Evolutionary conservation across 345 rosid genomes (phyloP), one percentile per base, ranked within the genome.

Genomic region (Populus tremula): DNA sequence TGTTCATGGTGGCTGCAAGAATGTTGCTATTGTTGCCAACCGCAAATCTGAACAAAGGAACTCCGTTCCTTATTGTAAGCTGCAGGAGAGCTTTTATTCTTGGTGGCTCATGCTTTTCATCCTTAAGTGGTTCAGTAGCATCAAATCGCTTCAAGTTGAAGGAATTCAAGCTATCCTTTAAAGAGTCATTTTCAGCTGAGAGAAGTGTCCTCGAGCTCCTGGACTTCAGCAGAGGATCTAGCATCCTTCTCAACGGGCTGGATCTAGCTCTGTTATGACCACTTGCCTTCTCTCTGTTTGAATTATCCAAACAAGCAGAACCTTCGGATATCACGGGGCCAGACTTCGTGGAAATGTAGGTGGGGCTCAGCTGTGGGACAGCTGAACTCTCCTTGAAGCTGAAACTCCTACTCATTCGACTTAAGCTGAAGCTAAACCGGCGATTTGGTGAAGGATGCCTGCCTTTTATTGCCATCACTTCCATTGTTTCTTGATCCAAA

Each of bases 381-480:
- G 86, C 35, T 76, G 89, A 81, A 76, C 87, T 87, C 59, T 93
- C 99, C 77, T 86, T 96, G 45, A 84, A 86, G 70, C 93, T 93
- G 83, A 91, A 89, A 86, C 97, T 96, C 85, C 89, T 90, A 72
- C 89, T 82, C 83, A 90, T 82, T 77, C 85, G 88, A 70, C 93
- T 84, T 36, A 95, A 85, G 87, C 92, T 93, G 81, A 92, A 91
- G 89, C 96, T 91, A 84, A 90, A 91, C 68, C 97, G 86, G 63
- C 87, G 87, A 82, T 81, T 89, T 64, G 96, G 90, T 68, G 96
- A 87, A 25, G 74, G 77, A 56, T 81, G 85, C 77, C 90, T 87
- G 82, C 83, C 79, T 89, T 80, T 90, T 74, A 72, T 78, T 35
- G 80, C 72, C n/a, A 75, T 85, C 35, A 73, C 64, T 74, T 84